Conservation (phyloP, 2,329 filamentous ascomycete genomes). For the Diplodia seriata region DNA sequence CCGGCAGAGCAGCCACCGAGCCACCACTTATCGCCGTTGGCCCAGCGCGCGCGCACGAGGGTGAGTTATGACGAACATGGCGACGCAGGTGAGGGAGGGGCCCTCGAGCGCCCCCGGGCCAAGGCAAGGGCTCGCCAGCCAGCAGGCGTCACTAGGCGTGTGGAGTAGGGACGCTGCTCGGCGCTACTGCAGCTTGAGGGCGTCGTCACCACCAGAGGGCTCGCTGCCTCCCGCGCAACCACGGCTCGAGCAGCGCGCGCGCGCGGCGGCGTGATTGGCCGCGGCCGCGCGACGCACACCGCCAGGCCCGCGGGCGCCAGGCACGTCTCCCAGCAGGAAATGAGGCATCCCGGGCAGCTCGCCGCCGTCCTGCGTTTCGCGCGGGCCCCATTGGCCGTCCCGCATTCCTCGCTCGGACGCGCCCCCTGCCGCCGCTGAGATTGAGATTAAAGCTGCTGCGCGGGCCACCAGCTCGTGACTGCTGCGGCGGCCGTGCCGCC, state of each 20-base stretch:
- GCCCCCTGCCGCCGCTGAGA: slow-evolving; percentile 31
- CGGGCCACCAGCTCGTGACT: slow-evolving; percentile 30
- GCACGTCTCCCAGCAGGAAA: slow-evolving; percentile 25
- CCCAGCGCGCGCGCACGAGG: slow-evolving; percentile 28
- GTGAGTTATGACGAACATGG: slow-evolving; percentile 32
- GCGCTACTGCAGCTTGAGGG: slow-evolving; percentile 28
- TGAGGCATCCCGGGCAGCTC: slow-evolving; percentile 28
- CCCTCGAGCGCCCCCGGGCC: slow-evolving; percentile 22
- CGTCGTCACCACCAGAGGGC: slow-evolving; percentile 23
- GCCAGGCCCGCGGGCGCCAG: slow-evolving; percentile 27
- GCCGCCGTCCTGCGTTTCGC: slow-evolving; percentile 29
- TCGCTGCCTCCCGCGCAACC: slow-evolving; percentile 11
- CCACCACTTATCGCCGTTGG: slow-evolving; percentile 29
- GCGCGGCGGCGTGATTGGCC: slow-evolving; percentile 19
- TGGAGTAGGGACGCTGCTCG: slow-evolving; percentile 29
- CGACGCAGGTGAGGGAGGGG: slow-evolving; percentile 22
- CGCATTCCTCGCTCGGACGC: slow-evolving; percentile 28
- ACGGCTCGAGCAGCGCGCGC: slow-evolving; percentile 17
- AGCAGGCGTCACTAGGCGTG: slow-evolving; percentile 16
- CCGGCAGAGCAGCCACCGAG: slow-evolving; percentile 30
- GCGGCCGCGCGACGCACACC: slow-evolving; percentile 26
- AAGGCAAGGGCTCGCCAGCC: slow-evolving; percentile 27
- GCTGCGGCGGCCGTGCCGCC: slow-evolving; percentile 20
- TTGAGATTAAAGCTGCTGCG: slow-evolving; percentile 32
- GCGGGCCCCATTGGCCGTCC: slow-evolving; percentile 24